These are phyloP conservation scores for Cercospora citrullina DNA, from an alignment of 2,329 filamentous ascomycete genomes.

Conservation along the genomic window DNA sequence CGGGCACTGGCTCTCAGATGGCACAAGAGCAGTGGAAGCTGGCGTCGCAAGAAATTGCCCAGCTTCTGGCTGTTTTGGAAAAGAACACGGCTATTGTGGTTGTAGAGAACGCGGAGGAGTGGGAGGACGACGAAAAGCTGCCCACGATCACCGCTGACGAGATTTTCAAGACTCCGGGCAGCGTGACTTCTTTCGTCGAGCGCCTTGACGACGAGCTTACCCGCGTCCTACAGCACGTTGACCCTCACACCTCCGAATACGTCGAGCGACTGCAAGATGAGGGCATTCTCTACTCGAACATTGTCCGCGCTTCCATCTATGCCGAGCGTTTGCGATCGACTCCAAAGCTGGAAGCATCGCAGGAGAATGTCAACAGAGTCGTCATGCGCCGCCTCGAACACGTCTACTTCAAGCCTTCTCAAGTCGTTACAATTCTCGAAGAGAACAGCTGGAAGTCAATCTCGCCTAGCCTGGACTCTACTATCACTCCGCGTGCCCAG, in stretches of 20 bases:
- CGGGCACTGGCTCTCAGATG: constrained; percentile 79
- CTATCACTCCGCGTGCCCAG: constrained; percentile 72
- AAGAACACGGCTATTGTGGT: constrained; percentile 78
- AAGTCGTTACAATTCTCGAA: constrained; percentile 91
- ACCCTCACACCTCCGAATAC: constrained; percentile 97
- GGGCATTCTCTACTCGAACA: constrained; percentile 83
- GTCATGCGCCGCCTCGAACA: constrained; percentile 94
- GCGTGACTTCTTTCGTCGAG: constrained; percentile 91
- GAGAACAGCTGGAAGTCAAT: constrained; percentile 89
- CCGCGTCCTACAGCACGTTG: constrained; percentile 93
- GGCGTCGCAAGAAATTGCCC: constrained; percentile 81
- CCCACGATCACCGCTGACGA: constrained; percentile 72
- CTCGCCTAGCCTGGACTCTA: constrained; percentile 68
- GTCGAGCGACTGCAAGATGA: constrained; percentile 94
- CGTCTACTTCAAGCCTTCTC: constrained; percentile 97
- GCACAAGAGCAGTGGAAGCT: constrained; percentile 95
- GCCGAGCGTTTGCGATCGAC: constrained; percentile 77
- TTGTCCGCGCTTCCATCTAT: constrained; percentile 86
- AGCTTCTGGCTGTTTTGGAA: constrained; percentile 77
- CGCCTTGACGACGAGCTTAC: constrained; percentile 95
- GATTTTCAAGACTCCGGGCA: constrained; percentile 88
- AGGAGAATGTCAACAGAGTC: constrained; percentile 88
- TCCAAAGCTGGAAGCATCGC: constrained; percentile 67
- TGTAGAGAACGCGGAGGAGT: constrained; percentile 90
- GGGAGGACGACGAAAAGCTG: constrained; percentile 97